Evolutionary conservation across 2,329 filamentous ascomycete genomes (phyloP), one percentile per base, ranked within the genome.

Genomic region (Ploettnerulaceae sp.): DNA sequence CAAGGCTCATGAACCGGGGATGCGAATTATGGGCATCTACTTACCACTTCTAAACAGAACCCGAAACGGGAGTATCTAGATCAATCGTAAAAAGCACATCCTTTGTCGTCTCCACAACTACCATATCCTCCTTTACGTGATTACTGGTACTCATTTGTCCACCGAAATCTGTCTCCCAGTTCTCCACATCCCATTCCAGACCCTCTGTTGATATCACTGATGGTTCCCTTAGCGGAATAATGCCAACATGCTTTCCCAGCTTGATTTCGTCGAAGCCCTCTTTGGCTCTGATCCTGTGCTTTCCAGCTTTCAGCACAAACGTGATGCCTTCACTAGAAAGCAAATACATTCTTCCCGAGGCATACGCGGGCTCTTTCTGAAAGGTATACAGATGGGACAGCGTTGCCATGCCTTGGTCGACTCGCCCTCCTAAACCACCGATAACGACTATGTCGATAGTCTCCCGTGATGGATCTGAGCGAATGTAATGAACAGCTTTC

Each of bases 401-500:
- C 59, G 95, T 82, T 47, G 88, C 89, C 37, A 98, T 75, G 1
- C 85, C 91, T 64, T 98, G 93, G 66, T 98, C 93, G 12, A 97
- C 86, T 22, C 93, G 82, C 5, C 93, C 93, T 33, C 88, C 89
- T 0, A 97, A 75, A 2, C 90, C 89, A 31, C 91, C 90, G 5
- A 96, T 69, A 28, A 86, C 81, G 9, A 95, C 73, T n/a, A 95
- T 81, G 60, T 91, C 76, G 39, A 75, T 62, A 4, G 67, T 47
- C 17, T 55, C 57, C 2, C 41, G 11, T 11, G 17, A 15, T 8
- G 41, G 39, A 9, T 18, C 18, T 9, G 32, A 57, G 37, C 75
- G 75, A 53, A 81, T 74, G 67, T 75, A 83, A 55, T 66, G 72
- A 56, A 85, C 77, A 58, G 81, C 87, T 71, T 98, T 98, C 58